Evolutionary conservation across 306 rosid genomes (phyloP).

Genomic region (Cicer yamashitae): DNA sequence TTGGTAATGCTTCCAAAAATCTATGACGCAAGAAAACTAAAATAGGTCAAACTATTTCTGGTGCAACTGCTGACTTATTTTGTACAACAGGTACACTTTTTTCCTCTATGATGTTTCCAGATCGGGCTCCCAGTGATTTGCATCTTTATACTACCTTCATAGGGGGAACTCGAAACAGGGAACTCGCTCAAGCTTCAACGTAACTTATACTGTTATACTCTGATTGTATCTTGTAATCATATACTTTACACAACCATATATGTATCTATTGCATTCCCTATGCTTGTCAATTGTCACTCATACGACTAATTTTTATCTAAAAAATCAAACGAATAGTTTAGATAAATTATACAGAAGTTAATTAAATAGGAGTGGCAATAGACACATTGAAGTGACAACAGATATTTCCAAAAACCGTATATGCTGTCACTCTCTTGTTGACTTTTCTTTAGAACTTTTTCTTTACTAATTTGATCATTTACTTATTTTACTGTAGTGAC

Average conservation of each 20-base stretch:
- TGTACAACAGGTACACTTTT: slow-evolving; percentile 80
- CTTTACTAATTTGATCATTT: slow-evolving; percentile 36
- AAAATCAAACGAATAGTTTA: not conserved
- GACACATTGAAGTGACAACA: not conserved
- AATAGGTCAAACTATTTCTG: slow-evolving; percentile 34
- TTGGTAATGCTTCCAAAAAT: slow-evolving; percentile 65
- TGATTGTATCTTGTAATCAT: slow-evolving; percentile 19
- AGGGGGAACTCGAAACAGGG: slow-evolving; percentile 83
- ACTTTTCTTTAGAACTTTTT: slow-evolving; percentile 36
- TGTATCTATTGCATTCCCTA: not conserved
- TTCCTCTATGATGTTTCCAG: slow-evolving; percentile 97
- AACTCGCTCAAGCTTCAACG: slow-evolving; percentile 82
- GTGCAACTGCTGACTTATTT: slow-evolving; percentile 36
- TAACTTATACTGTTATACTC: slow-evolving; percentile 49
- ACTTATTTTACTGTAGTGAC: slow-evolving; percentile 54
- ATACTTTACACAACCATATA: slow-evolving; percentile 24
- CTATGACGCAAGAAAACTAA: slow-evolving; percentile 31
- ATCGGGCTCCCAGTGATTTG: slow-evolving; percentile 79
- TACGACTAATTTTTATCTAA: not conserved
- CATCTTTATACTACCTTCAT: slow-evolving; percentile 87
- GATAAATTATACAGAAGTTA: slow-evolving; percentile 16
- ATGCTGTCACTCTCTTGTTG: slow-evolving; percentile 30
- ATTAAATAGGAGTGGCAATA: slow-evolving; percentile 12
- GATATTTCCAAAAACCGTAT: not conserved
- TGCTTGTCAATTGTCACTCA: not conserved